Evolutionary conservation across 306 rosid species (phyloP).

Genomic region (Glycyrrhiza uralensis): DNA sequence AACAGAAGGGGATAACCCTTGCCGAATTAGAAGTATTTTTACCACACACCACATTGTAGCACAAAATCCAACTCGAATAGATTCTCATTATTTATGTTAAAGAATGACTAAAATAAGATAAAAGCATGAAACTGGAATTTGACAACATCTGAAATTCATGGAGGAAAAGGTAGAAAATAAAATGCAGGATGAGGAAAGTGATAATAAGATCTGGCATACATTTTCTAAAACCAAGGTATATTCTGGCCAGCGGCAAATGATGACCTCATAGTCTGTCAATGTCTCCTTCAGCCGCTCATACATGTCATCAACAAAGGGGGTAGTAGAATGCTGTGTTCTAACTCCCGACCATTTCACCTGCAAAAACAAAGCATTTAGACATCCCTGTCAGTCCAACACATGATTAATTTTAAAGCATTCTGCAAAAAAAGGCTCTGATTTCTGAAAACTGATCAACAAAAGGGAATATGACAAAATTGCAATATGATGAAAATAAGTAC

Average conservation of each 20-base stretch:
- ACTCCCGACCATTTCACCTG: slow-evolving; percentile 99
- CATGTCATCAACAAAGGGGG: slow-evolving; percentile 98
- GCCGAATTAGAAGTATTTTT: neutral
- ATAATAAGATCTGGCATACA: slow-evolving; percentile 48
- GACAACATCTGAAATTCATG: neutral
- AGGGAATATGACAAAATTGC: slow-evolving; percentile 4
- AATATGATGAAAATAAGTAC: slow-evolving; percentile 36
- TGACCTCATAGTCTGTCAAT: slow-evolving; percentile 78
- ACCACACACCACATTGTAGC: neutral
- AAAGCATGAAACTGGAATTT: slow-evolving; percentile 2
- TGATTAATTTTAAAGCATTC: neutral
- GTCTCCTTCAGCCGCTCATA: slow-evolving; percentile 87
- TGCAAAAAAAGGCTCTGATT: neutral
- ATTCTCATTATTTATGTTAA: neutral
- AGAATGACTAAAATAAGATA: neutral
- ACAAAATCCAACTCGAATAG: neutral
- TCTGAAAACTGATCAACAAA: neutral
- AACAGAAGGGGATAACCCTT: neutral
- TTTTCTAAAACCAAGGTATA: slow-evolving; percentile 75
- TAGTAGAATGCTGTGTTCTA: slow-evolving; percentile 87
- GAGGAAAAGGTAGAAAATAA: neutral
- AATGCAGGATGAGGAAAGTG: neutral
- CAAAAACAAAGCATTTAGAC: slow-evolving; percentile 38
- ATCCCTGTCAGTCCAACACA: neutral
- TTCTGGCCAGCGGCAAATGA: slow-evolving; percentile 98